These are phyloP conservation scores for Melaleuca quinquenervia DNA, from an alignment of 345 rosid genomes.

Conservation along the genomic window DNA sequence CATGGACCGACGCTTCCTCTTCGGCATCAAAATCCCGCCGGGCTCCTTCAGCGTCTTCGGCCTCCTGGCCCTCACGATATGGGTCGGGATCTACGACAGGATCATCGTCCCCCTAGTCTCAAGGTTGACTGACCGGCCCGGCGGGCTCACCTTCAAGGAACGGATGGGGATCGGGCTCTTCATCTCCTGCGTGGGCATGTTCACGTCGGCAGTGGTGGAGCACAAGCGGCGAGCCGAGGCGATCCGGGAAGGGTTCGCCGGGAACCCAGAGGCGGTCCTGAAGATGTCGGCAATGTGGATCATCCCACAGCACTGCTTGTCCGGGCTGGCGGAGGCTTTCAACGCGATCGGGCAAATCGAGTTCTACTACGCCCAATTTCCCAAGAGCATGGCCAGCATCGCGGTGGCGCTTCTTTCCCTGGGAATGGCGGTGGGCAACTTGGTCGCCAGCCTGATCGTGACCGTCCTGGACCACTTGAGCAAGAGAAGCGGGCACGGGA, in stretches of 20 bases:
- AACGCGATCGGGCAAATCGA: conserved; percentile 43
- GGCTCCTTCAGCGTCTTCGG: conserved; percentile 26
- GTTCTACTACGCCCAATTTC: conserved; percentile 45
- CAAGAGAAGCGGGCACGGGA: conserved; percentile 2
- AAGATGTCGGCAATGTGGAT: conserved; percentile 38
- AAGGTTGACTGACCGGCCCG: conserved; percentile 9
- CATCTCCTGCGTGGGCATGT: conserved; percentile 21
- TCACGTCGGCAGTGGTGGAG: conserved; percentile 27
- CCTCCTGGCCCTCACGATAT: conserved; percentile 20
- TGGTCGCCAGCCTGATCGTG: conserved; percentile 27
- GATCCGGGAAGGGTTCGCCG: conserved; percentile 6
- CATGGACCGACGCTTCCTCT: conserved; percentile 34
- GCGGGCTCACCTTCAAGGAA: conserved; percentile 24
- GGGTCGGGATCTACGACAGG: conserved; percentile 38
- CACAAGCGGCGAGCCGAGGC: conserved; percentile 18
- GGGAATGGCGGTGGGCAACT: conserved; percentile 21
- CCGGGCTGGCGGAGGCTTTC: conserved; percentile 34
- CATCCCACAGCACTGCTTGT: conserved; percentile 25
- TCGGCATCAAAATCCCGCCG: conserved; percentile 14
- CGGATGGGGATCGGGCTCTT: conserved; percentile 36
- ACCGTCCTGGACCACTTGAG: conserved; percentile 5
- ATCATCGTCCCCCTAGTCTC: conserved; percentile 20
- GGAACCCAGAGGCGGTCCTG: not conserved
- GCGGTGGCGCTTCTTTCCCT: conserved; percentile 25
- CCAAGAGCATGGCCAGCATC: conserved; percentile 40